Conservation (phyloP, 257 asterid species). For the Leptodermis oblonga region DNA sequence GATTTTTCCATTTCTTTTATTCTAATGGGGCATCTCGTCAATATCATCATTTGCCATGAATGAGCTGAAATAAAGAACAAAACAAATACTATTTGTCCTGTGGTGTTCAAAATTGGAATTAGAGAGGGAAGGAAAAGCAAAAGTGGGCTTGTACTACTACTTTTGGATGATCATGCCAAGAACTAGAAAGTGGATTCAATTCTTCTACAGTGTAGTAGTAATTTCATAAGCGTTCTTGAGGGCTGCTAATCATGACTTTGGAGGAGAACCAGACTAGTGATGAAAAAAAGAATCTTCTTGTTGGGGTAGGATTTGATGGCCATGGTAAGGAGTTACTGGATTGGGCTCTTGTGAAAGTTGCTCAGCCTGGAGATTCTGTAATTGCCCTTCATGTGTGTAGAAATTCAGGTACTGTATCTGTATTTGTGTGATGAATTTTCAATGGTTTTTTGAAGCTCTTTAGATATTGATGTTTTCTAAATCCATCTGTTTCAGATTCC, state of each 20-base stretch:
- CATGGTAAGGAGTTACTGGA: slow-evolving; percentile 65
- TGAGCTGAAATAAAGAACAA: slow-evolving; percentile 10
- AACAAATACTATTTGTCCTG: slow-evolving; percentile 25
- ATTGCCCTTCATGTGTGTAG: slow-evolving; percentile 80
- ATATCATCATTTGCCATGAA: neutral
- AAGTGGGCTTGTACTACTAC: neutral
- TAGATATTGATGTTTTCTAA: neutral
- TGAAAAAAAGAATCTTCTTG: slow-evolving; percentile 66
- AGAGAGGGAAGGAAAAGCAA: slow-evolving; percentile 11
- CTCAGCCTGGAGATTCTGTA: slow-evolving; percentile 71
- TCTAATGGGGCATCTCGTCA: slow-evolving; percentile 16
- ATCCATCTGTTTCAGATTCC: slow-evolving; percentile 39
- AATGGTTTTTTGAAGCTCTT: slow-evolving; percentile 2
- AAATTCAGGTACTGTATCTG: slow-evolving; percentile 49
- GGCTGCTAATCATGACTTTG: slow-evolving; percentile 34
- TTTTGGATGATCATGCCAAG: slow-evolving; percentile 12
- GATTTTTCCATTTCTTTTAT: slow-evolving; percentile 39
- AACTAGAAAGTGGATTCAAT: slow-evolving; percentile 9
- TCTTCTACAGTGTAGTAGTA: neutral
- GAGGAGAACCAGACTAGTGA: slow-evolving; percentile 28
- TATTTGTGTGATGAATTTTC: neutral
- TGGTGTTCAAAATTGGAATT: slow-evolving; percentile 32
- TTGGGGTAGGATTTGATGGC: slow-evolving; percentile 71
- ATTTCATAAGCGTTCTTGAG: slow-evolving; percentile 18
- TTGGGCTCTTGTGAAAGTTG: slow-evolving; percentile 86